These are phyloP conservation scores for Neophaeococcomyces mojaviensis DNA, from an alignment of 2,329 filamentous ascomycete species.

Conservation along the genomic window DNA sequence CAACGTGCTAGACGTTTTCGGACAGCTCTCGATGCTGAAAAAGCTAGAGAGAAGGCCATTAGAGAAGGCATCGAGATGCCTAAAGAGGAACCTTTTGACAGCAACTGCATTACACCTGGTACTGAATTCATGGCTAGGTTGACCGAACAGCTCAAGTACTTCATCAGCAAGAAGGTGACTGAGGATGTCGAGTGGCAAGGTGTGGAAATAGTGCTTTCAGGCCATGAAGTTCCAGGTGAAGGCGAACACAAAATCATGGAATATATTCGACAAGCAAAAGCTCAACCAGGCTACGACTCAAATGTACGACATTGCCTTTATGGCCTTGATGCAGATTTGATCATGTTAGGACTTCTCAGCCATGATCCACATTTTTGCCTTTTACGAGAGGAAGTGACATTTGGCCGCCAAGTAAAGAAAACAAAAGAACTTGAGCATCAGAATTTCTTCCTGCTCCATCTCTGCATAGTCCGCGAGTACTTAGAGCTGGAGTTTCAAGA, in stretches of 20 bases:
- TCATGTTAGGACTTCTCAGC: constrained; percentile 95
- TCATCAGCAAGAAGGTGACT: constrained; percentile 96
- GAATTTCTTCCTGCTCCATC: constrained; percentile 94
- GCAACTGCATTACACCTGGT: constrained; percentile 95
- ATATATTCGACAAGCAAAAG: constrained; percentile 95
- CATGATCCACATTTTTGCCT: constrained; percentile 98
- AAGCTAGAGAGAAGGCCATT: constrained; percentile 85
- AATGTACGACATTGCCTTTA: constrained; percentile 96
- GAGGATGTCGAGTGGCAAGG: constrained; percentile 97
- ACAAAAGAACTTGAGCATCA: constrained; percentile 96
- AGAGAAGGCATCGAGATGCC: constrained; percentile 84
- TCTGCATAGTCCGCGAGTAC: constrained; percentile 96
- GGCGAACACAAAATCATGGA: constrained; percentile 99
- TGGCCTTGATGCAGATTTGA: constrained; percentile 91
- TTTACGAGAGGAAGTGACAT: constrained; percentile 93
- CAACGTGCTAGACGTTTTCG: constrained; percentile 91
- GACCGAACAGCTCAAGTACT: constrained; percentile 90
- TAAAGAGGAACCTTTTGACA: constrained; percentile 93
- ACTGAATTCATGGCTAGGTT: constrained; percentile 98
- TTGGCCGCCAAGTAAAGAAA: constrained; percentile 82
- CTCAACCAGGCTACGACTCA: constrained; percentile 82
- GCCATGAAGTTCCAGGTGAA: constrained; percentile 95
- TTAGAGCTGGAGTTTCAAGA: constrained; percentile 95
- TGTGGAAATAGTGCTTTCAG: constrained; percentile 90
- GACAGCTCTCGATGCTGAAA: constrained; percentile 84